Base-by-base conservation (phyloP, 2,329 filamentous ascomycete species). In the Neonectria hederae region DNA sequence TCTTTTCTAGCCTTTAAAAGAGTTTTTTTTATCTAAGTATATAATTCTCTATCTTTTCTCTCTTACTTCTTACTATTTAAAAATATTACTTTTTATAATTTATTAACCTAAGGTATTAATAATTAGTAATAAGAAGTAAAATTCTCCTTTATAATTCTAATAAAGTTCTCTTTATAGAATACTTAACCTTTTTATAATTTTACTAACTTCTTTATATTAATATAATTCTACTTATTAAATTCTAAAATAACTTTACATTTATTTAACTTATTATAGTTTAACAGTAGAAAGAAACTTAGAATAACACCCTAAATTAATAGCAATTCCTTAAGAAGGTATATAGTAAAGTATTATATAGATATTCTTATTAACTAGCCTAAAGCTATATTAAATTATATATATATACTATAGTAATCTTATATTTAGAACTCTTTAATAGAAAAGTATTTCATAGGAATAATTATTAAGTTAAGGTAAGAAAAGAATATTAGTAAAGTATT, bases 291-390 rank as follows among this genome's bases (percentile, higher is more conserved):
- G 76, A 82, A 65, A 82, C 79, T 80, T 76, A 84, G 64, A 84
- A 81, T 0, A 83, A 67, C 2, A 83, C 78, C 81, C 73, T 83
- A 69, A 82, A 84, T n/a, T n/a, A n/a, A n/a, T n/a, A n/a, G n/a
- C n/a, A n/a, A n/a, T n/a, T n/a, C n/a, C n/a, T n/a, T n/a, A n/a
- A n/a, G n/a, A n/a, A n/a, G n/a, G n/a, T n/a, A n/a, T n/a, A n/a
- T n/a, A n/a, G n/a, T n/a, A n/a, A n/a, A n/a, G n/a, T n/a, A n/a
- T n/a, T n/a, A n/a, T n/a, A n/a, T n/a, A n/a, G n/a, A n/a, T n/a
- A n/a, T n/a, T n/a, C n/a, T n/a, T n/a, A n/a, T n/a, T n/a, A n/a
- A n/a, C n/a, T n/a, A n/a, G n/a, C n/a, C n/a, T n/a, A n/a, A n/a
- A n/a, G n/a, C n/a, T n/a, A n/a, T n/a, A n/a, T n/a, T n/a, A n/a